Evolutionary conservation across 129 eudicot genomes (phyloP), one percentile per base, ranked within the genome.

Genomic region (Ambrosia trifida): DNA sequence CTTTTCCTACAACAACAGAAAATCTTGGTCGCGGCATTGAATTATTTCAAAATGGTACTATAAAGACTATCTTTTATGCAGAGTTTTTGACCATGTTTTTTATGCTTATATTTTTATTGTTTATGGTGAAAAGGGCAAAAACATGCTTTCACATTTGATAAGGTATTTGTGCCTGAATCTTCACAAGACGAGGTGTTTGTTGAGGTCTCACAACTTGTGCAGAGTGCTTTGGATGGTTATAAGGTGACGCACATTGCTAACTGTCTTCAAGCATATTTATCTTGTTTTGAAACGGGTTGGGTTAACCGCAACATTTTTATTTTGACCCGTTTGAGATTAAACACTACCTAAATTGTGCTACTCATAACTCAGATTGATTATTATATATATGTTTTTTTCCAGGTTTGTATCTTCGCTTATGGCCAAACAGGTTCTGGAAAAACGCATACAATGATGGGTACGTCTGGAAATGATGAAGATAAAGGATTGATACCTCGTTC

Each of bases 341-440:
- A 36, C 4, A 52, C 41, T 3, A 54, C 66, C 7, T 38, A 70
- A 4, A 6, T 69, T n/a, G 53, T 53, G 14, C 3, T 19, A 19
- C 9, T 32, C 33, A 35, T 72, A 33, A 47, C 45, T 16, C 49
- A 17, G 50, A 44, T 76, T 46, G 17, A 17, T 63, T 52, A 45
- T 56, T 24, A 24, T 24, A 24, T 24, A n/a, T n/a, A n/a, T n/a
- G n/a, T 24, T 24, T 24, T 14, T 32, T 50, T 82, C 59, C 76
- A 95, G 99, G 99, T 95, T 47, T 95, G 97, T 67, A 88, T 95
- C 62, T 95, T 95, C 76, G 97, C 99, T 1, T 95, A 95, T 72
- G 99, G 99, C 40, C 99, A 95, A 81, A 90, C 99, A 4, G 99
- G 99, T 10, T 95, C 97, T 9, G 99, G 99, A 11, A 95, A 95